Base-by-base conservation (phyloP, 371 early-diverging fungal genomes). In the Mortierella sp. region DNA sequence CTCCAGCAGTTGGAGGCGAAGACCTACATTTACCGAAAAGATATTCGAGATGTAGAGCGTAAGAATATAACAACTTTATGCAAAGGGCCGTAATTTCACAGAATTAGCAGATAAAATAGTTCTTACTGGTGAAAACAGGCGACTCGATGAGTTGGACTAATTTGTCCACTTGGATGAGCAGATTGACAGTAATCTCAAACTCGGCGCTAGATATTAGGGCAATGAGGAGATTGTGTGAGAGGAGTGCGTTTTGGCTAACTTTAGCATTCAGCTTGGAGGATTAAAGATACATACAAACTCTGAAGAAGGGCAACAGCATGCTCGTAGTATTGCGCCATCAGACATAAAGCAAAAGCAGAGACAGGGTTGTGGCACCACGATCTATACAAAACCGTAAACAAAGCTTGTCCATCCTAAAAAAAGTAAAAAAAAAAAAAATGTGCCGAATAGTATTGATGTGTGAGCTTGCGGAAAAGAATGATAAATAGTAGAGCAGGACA, bases 311-410 rank as follows among this genome's bases (percentile, higher is more conserved):
- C 89, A 0, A 93, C 87, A 0, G 94, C 94, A 75, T 95, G 94
- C 71, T 96, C 96, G 77, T 97, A 97, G 26, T 93, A 93, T 83
- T 96, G 96, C 32, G 97, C 92, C 51, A 97, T 84, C 39, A 97
- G 87, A 62, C 97, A 97, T 5, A 97, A 87, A 1, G 95, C 92
- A 73, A 97, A 94, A 3, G 94, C 89, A 2, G 97, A 90, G 0
- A 97, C 94, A 9, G 98, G 93, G 78, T 94, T 96, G 83, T 97
- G 96, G 66, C 94, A 95, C 98, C 98, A 97, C 2, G 95, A 93
- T 43, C 91, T 87, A 84, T 96, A 97, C 14, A 97, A 84, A 3
- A 89, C 84, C 35, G 89, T 87, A 72, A 97, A 97, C 11, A 97
- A 81, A 32, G 77, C 86, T 76, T 94, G 93, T 49, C 91, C 88